Evolutionary conservation across 2,329 filamentous ascomycete genomes (phyloP), one percentile per base, ranked within the genome.

Genomic region (Lachnellula willkommii): DNA sequence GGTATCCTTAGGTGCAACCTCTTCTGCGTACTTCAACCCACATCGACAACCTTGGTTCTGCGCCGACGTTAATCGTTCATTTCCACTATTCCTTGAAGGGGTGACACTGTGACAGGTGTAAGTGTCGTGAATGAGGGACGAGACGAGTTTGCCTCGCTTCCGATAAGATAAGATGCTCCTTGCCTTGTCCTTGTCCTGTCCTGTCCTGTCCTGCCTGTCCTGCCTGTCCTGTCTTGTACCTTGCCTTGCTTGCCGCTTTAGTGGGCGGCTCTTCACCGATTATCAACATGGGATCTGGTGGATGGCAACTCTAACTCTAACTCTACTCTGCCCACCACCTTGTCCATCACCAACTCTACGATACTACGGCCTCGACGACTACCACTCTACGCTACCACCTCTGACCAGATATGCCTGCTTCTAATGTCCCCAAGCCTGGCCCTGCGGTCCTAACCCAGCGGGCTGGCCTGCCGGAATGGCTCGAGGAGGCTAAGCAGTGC

Each of bases 401-500:
- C 20, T 20, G 40, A 26, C 17, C 45, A n/a, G 58, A 56, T 50
- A 58, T 58, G 53, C 24, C 60, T 26, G 55, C 55, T 20, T 57
- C 66, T 12, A 62, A 82, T 62, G 82, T 96, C 65, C 93, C 94
- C 56, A 89, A 93, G 76, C 93, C 93, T 56, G 93, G 93, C 52
- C 92, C 93, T 55, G 93, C 93, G 57, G 90, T 88, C 66, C 78
- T 97, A 63, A 85, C 84, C 61, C 84, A 88, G 55, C 89, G 90
- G 71, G 89, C 92, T 40, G 90, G 90, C 14, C 85, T 95, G 36
- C 90, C 96, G 72, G 92, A 97, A 76, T 99, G 94, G 94, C 81
- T 99, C 35, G 89, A 94, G 70, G 89, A 95, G 73, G 94, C 94
- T 46, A 96, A 96, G 75, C 89, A 94, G 74, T 97, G 94, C 77